These are phyloP conservation scores for Claviceps sp. DNA, from an alignment of 2,329 filamentous ascomycete genomes.

Conservation along the genomic window DNA sequence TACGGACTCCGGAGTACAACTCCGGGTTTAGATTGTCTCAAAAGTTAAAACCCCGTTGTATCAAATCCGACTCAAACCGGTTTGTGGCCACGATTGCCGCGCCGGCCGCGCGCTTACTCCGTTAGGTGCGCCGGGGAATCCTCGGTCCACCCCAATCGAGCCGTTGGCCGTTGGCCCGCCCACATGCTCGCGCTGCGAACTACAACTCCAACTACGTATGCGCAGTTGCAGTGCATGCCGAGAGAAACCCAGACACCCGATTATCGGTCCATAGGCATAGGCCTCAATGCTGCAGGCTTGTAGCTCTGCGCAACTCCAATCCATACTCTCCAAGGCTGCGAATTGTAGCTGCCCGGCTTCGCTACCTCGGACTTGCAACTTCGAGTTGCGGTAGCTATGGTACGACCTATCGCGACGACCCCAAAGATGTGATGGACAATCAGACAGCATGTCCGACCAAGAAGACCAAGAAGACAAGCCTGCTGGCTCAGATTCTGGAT, in stretches of 20 bases:
- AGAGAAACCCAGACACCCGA: background rate
- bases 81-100: background rate
- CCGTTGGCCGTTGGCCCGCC: background rate
- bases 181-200: too few species aligned
- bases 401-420: background rate
- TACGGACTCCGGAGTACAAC: too few species aligned
- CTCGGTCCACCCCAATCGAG: conserved; percentile 1
- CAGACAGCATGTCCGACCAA: conserved; percentile 32
- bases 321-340: background rate
- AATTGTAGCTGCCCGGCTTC: background rate
- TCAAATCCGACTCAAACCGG: too few species aligned
- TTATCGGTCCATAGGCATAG: background rate
- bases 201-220: background rate
- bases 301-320: background rate
- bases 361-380: background rate
- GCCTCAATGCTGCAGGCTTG: background rate
- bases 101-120: background rate
- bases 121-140: conserved; percentile 5
- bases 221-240: background rate
- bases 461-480: conserved; percentile 34
- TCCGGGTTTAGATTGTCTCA: too few species aligned
- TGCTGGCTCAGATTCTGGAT: conserved; percentile 24
- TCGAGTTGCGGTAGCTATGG: background rate
- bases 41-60: too few species aligned
- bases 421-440: conserved; percentile 24